Evolutionary conservation across 805 yeast species (phyloP), one percentile per base, ranked within the genome.

Genomic region (Tetrapisispora pingtungensis): DNA sequence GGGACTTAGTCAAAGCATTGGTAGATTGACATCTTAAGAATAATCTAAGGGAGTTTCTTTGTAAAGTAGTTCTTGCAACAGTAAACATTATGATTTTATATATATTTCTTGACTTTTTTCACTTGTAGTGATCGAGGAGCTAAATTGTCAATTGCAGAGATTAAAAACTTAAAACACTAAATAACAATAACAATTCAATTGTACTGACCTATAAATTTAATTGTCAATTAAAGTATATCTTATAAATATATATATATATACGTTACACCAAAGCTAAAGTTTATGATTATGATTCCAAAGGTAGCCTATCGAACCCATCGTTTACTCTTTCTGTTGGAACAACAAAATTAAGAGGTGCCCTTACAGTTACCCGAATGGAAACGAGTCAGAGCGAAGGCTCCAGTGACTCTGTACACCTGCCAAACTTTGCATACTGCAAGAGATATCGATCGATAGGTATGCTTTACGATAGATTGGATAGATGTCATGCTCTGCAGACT

Each of bases 1-100:
- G 56, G 4, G 49, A 44, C 49, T 59, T 61, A 38, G 54, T 61
- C 41, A 62, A 41, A 15, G 59, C 59, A 45, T 58, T 58, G n/a
- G 56, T 45, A 28, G 61, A 56, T 37, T 55, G 56, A 10, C 55
- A 53, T 46, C 62, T 55, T 26, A 54, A 36, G 37, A 50, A 51
- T 42, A 55, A 36, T 40, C 58, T 35, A 6, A 43, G 19, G 7
- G 43, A 22, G 17, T 39, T 30, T 40, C 41, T 44, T 17, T 26
- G 27, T 7, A 42, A 24, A 28, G 30, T 20, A 7, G 45, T 33
- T 41, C 39, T 40, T 13, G 37, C 33, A 30, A 38, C 34, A 28
- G 24, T 18, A 31, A 44, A 35, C 46, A 45, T 40, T 3, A 15
- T 28, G 13, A 7, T 7, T 28, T 28, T 14, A 28, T 12, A 4